A percentile compares a stretch with the other conserved stretches of the same genome.
phyloP scores from a whole-genome alignment of 2,329 filamentous ascomycete species.

The Rutstroemia sp. region DNA sequence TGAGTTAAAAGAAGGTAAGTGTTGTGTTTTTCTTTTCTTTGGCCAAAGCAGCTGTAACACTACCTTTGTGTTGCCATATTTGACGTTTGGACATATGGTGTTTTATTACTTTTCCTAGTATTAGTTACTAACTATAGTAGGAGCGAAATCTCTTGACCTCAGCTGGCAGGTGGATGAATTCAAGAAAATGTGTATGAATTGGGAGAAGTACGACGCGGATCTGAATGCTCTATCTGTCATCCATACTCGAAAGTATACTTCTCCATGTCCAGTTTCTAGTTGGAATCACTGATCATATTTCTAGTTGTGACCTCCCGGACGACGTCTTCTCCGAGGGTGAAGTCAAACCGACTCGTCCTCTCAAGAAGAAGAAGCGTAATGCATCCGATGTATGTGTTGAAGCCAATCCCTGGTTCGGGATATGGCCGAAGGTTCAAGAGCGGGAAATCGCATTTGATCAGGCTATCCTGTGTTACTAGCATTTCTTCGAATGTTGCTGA shows the following conservation, averaged over 20 bases:
- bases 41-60: neutral
- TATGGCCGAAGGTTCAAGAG: slow-evolving; percentile 8
- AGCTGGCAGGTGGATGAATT: slow-evolving; percentile 80
- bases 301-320: slow-evolving; percentile 76
- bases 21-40: neutral
- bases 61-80: neutral
- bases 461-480: neutral
- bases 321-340: slow-evolving; percentile 85
- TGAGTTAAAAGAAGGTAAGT: slow-evolving; percentile 65
- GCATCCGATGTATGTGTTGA: slow-evolving; percentile 27
- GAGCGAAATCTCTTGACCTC: slow-evolving; percentile 65
- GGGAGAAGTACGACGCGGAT: slow-evolving; percentile 68
- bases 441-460: slow-evolving; percentile 6
- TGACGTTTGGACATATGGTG: neutral
- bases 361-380: slow-evolving; percentile 28
- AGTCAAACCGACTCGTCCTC: slow-evolving; percentile 45
- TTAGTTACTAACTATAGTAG: slow-evolving; percentile 37
- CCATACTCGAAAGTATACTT: slow-evolving; percentile 71
- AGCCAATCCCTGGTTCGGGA: slow-evolving; percentile 6
- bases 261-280: neutral
- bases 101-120: slow-evolving; percentile 3
- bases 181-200: slow-evolving; percentile 70
- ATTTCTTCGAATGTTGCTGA: slow-evolving; percentile 15
- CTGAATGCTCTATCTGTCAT: slow-evolving; percentile 67
- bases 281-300: slow-evolving; percentile 19